phyloP scores from a whole-genome alignment of 495 filamentous ascomycete genomes.

The Xanthoparmelia taractica region DNA sequence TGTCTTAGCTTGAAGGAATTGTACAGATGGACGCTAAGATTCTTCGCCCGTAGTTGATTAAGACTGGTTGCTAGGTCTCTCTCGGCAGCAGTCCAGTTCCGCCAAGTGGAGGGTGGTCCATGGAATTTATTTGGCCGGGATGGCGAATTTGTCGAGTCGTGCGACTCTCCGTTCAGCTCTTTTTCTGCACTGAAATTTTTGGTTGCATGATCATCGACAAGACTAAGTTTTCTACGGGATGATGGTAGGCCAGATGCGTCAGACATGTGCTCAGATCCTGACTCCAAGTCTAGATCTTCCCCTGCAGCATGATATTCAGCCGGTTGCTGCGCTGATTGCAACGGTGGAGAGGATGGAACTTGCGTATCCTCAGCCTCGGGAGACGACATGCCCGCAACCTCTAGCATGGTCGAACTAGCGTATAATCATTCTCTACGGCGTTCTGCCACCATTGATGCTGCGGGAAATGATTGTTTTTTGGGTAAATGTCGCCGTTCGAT shows the following conservation, averaged over 20 bases:
- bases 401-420: no score
- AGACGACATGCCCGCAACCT: conserved; percentile 13
- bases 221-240: background rate
- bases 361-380: background rate
- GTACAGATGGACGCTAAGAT: conserved; percentile 70
- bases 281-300: background rate
- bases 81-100: conserved; percentile 49
- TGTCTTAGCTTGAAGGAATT: conserved; percentile 56
- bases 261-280: background rate
- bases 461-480: no score
- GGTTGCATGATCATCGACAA: background rate
- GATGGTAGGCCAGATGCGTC: background rate
- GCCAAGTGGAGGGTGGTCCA: conserved; percentile 55
- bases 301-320: background rate
- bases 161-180: background rate
- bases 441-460: no score
- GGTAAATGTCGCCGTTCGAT: no score
- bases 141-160: background rate
- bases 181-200: background rate
- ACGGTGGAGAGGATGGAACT: background rate
- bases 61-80: conserved; percentile 50
- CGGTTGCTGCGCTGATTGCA: conserved; percentile 8
- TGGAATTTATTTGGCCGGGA: conserved; percentile 44
- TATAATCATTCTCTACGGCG: no score
- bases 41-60: conserved; percentile 46